Evolutionary conservation across 352 stramenopile species (phyloP).

Genomic region (Pythium scleroteichum): DNA sequence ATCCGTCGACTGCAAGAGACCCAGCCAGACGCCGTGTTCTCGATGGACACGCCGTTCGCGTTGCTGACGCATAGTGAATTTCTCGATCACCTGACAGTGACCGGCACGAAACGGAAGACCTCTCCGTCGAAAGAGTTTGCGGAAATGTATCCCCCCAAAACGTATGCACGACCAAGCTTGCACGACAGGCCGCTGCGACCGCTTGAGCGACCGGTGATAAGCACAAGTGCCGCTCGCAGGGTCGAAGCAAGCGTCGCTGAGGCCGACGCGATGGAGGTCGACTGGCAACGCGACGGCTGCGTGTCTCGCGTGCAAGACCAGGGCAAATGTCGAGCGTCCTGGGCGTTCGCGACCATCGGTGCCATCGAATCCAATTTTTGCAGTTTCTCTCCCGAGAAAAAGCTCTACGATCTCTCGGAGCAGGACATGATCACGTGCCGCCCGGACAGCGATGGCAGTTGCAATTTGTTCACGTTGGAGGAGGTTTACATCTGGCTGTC

Average conservation of each 20-base stretch:
- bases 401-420: conserved; percentile 22
- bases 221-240: too few species aligned
- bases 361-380: conserved; percentile 24
- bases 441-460: background rate
- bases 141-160: too few species aligned
- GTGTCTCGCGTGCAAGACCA: conserved; percentile 15
- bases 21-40: conserved; percentile 18
- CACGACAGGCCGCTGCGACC: too few species aligned
- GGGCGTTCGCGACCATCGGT: conserved; percentile 17
- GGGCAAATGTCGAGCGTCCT: conserved; percentile 10
- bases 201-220: too few species aligned
- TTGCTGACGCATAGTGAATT: conserved; percentile 23
- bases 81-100: too few species aligned
- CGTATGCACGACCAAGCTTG: too few species aligned
- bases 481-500: background rate
- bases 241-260: background rate
- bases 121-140: too few species aligned
- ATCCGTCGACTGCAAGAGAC: background rate
- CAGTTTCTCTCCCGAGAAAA: background rate
- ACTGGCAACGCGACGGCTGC: conserved; percentile 15
- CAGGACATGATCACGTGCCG: conserved; percentile 25
- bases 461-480: background rate
- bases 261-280: background rate
- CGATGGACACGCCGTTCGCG: conserved; percentile 19
- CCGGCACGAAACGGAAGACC: too few species aligned